Evolutionary conservation across 208 protist genomes (phyloP).

Genomic region (Trypanosoma rangeli): DNA sequence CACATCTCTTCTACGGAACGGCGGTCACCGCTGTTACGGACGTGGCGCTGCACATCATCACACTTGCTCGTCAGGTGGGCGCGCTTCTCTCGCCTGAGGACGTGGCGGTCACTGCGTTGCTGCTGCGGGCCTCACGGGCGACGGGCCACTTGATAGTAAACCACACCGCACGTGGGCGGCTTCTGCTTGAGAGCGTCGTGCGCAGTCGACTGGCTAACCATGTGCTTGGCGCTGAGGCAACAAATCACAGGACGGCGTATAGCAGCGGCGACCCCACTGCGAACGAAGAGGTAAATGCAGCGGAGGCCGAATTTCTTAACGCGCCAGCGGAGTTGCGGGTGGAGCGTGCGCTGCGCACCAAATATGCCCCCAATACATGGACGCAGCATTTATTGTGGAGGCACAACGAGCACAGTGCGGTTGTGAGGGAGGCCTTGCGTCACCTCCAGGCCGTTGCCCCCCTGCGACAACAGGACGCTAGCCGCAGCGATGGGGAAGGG

Average conservation of each 20-base stretch:
- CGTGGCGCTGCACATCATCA: slow-evolving; percentile 63
- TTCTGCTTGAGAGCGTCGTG: slow-evolving; percentile 60
- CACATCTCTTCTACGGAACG: slow-evolving; percentile 30
- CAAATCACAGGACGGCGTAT: background rate
- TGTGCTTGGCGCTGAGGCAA: slow-evolving; percentile 28
- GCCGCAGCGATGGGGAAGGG: background rate
- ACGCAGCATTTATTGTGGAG: slow-evolving; percentile 39
- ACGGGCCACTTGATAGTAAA: slow-evolving; percentile 50
- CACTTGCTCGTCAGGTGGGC: slow-evolving; percentile 64
- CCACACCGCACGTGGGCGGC: slow-evolving; percentile 49
- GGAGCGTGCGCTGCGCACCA: slow-evolving; percentile 46
- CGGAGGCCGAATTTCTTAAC: slow-evolving; percentile 36
- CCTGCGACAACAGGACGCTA: slow-evolving; percentile 5
- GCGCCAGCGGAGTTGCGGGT: slow-evolving; percentile 41
- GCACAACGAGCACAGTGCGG: slow-evolving; percentile 26
- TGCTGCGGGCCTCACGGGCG: slow-evolving; percentile 64
- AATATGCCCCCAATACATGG: slow-evolving; percentile 62
- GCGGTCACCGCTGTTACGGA: slow-evolving; percentile 46
- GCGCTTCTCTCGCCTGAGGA: slow-evolving; percentile 38
- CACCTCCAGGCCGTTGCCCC: slow-evolving; percentile 31
- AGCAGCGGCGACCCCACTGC: background rate
- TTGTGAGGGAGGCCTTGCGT: slow-evolving; percentile 31
- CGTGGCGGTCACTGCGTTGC: slow-evolving; percentile 38
- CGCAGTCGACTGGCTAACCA: slow-evolving; percentile 48
- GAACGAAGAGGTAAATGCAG: slow-evolving; percentile 14